Base-by-base conservation (phyloP, 345 rosid genomes). In the Laguncularia racemosa region DNA sequence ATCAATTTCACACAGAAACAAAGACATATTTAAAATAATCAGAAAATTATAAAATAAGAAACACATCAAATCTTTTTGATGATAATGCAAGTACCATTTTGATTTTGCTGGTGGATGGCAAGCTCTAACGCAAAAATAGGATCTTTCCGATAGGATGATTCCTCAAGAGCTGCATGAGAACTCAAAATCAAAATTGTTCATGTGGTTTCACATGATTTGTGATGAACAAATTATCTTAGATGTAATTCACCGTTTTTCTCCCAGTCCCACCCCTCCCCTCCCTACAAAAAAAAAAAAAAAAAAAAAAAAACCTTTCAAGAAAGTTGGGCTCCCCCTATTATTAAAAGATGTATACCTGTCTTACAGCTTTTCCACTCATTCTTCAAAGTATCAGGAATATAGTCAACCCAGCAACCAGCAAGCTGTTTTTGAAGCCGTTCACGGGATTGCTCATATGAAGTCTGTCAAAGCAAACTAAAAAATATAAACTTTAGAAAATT, bases 381-480 rank as follows among this genome's bases (percentile, higher is more conserved):
- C 63, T 50, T 67, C 46, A 78, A 44, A 43, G 81, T 67, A 55
- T 75, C 76, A 55, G 67, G 73, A 64, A 76, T 71, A 69, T 68
- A 65, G 63, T 76, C 88, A 68, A 77, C 80, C 91, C 91, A 82
- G 55, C 81, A 76, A 60, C 81, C 85, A 63, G 77, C 79, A 56
- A 81, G 73, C 78, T 82, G 85, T 57, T 74, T 82, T 58, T 52
- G 63, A 46, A 84, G 68, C 44, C 55, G 57, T 56, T 70, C 68
- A 51, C 65, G 20, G 64, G 82, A 73, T 59, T 58, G 78, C 61
- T 64, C 68, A 60, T 48, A 82, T 21, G 84, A 80, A 62, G 67
- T 71, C 91, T 82, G 85, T 69, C 72, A 75, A 85, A 57, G 73
- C 61, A 53, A 79, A 77, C 88, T 81, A 81, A 72, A 77, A 66